Evolutionary conservation across 139 green algal genomes (phyloP), one percentile per base, ranked within the genome.

Genomic region (Chlorella sp.): DNA sequence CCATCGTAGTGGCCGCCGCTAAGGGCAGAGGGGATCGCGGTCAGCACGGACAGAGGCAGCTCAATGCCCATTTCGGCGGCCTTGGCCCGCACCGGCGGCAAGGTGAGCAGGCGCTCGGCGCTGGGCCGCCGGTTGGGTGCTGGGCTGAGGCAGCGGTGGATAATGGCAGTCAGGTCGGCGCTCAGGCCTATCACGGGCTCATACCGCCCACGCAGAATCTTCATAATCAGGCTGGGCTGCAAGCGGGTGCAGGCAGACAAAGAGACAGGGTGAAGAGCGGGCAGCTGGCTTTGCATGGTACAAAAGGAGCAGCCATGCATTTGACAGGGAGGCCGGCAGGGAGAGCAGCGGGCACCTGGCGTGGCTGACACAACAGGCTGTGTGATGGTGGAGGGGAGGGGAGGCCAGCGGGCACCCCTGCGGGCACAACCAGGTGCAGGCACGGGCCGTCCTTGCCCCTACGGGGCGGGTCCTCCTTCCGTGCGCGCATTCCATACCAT

Each of bases 201-300:
- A 40, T 81, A 88, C 0, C 84, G 64, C 2, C 84, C 84, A 32
- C 26, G 37, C 30, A 88, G 30, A 30, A 88, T 88, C 84, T 88
- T 88, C 68, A 88, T 64, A 18, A 88, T 88, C 0, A 88, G 84
- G 66, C 84, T 81, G 34, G 84, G 61, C 84, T 88, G 84, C 60
- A 60, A 19, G 3, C 9, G 84, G 61, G 66, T 88, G 84, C 60
- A 60, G 34, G 3, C 9, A 11, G 48, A 48, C 48, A 5, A 37
- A 30, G 30, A 57, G 48, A 57, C 48, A 57, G 9, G 48, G 48
- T 57, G 48, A 57, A 57, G 7, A 9, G 48, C 48, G 48, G n/a
- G 48, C 48, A 9, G 48, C 48, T 9, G 48, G 48, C 48, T 57
- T 57, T 57, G 7, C 48, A 57, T n/a, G n/a, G n/a, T n/a, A n/a